These are phyloP conservation scores for Gossypium davidsonii DNA, from an alignment of 441 rosid genomes.

Conservation along the genomic window DNA sequence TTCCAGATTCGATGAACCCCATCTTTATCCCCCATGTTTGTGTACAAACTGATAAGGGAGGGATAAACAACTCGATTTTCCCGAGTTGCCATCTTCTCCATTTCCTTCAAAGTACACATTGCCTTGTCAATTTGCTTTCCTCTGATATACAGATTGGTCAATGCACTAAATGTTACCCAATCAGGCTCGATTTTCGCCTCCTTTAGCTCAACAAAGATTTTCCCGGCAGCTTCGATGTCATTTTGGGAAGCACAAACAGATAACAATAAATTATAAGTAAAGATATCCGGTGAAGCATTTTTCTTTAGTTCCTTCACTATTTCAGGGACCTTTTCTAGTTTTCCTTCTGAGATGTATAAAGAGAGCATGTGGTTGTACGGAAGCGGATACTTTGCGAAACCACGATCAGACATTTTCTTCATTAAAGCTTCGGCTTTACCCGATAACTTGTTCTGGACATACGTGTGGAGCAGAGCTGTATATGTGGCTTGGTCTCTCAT, in stretches of 20 bases:
- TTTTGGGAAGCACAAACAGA: slow-evolving; percentile 46
- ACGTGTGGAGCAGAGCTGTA: slow-evolving; percentile 71
- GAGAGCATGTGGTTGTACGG: slow-evolving; percentile 77
- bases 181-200: slow-evolving; percentile 57
- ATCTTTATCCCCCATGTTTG: slow-evolving; percentile 53
- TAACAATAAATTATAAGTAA: slow-evolving; percentile 68
- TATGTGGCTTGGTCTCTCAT: slow-evolving; percentile 64
- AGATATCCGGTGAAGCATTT: slow-evolving; percentile 53
- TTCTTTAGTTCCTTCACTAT: slow-evolving; percentile 52
- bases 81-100: slow-evolving; percentile 65
- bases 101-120: slow-evolving; percentile 56
- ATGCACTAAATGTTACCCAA: slow-evolving; percentile 74
- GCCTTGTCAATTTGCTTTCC: slow-evolving; percentile 49
- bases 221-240: slow-evolving; percentile 58
- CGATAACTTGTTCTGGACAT: slow-evolving; percentile 43
- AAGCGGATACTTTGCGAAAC: slow-evolving; percentile 50
- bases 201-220: slow-evolving; percentile 52
- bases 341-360: slow-evolving; percentile 46
- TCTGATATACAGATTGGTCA: slow-evolving; percentile 60
- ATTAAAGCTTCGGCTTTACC: slow-evolving; percentile 70
- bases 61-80: slow-evolving; percentile 53
- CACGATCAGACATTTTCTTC: slow-evolving; percentile 69
- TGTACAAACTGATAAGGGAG: slow-evolving; percentile 66
- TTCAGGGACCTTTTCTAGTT: slow-evolving; percentile 47
- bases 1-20: slow-evolving; percentile 63